Percentiles rank a stretch among this genome's conserved stretches.
phyloP scores from a whole-genome alignment of 148 eudicot species.

The Spergularia bocconei region DNA sequence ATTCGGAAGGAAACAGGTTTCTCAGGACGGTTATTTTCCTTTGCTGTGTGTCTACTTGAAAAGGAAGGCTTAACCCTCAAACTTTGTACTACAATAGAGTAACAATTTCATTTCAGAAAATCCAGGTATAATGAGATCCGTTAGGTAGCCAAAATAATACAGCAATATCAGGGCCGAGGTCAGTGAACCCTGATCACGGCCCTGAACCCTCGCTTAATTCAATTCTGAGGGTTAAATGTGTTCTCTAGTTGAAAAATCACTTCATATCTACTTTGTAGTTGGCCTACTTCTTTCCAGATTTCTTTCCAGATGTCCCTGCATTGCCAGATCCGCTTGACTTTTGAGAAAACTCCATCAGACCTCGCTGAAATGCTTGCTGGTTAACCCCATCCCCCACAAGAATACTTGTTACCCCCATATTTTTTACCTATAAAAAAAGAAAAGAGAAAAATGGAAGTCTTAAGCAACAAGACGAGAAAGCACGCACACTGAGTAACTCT shows the following conservation, averaged over 20 bases:
- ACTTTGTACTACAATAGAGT: not conserved
- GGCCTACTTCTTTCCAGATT: constrained; percentile 14
- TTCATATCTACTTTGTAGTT: constrained; percentile 6
- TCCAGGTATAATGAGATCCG: not conserved
- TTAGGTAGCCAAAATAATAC: not conserved
- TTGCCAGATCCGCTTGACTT: constrained; percentile 28
- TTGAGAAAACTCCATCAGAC: constrained; percentile 57
- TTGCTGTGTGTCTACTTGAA: too few species aligned
- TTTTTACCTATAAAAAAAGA: constrained; percentile 38
- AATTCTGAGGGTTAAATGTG: not conserved
- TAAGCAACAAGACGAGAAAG: too few species aligned
- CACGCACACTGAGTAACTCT: not conserved
- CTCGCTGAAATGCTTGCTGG: constrained; percentile 63
- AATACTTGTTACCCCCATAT: constrained; percentile 84
- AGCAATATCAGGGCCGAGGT: constrained; percentile 17
- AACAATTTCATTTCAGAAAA: constrained; percentile 6
- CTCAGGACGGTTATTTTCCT: too few species aligned
- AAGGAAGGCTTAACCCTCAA: not conserved
- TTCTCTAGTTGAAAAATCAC: not conserved
- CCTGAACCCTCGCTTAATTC: not conserved
- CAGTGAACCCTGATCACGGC: constrained; percentile 5
- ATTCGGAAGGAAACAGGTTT: too few species aligned
- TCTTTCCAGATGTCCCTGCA: constrained; percentile 33
- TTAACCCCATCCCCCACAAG: constrained; percentile 63
- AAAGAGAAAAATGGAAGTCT: too few species aligned